Base-by-base conservation (phyloP, 1,284 basidiomycete species). In the Irpex sp. region DNA sequence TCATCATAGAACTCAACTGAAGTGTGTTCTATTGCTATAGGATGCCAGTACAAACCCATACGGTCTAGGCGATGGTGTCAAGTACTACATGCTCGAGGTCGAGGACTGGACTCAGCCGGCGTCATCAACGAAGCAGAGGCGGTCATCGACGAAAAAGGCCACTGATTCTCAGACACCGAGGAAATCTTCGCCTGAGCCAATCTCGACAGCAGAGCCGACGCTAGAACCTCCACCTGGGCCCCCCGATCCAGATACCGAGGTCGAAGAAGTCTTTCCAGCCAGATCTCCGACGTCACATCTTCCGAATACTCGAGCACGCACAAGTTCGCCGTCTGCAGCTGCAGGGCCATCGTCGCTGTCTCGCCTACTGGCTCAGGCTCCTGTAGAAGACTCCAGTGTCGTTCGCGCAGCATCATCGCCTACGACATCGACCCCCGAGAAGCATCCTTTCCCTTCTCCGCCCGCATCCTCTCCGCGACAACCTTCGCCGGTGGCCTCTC, bases 71-170 rank as follows among this genome's bases (percentile, higher is more conserved):
- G 92, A 95, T 68, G 95, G 95, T 9, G 86, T 96, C 62, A 94
- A 95, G 69, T 98, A 94, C 72, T 95, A 93, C 75, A 89, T 95
- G 83, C 86, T 97, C 15, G 91, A 96, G 72, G 94, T 96, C 4
- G 95, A 97, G 72, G 93, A 94, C 70, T 95, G 93, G 89, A 93
- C 90, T 1, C 92, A 92, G 68, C 86, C 88, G 2, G 82, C 79
- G 58, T 80, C 79, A 55, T 69, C 82, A 39, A 84, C 84, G 63
- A 89, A 88, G 72, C 84, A 86, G 51, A 80, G 83, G 61, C 73
- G 77, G 35, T 81, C 80, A n/a, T 78, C 79, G 7, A 81, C 79
- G 67, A 88, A 85, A 68, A 70, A 76, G n/a, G 76, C 79, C 13
- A 69, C 75, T n/a, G 76, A 79, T 56, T 76, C 76, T 17, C 67